Percentiles rank a stretch among this genome's conserved stretches.
These are phyloP conservation scores for Syzygium jambos DNA, from an alignment of 345 rosid genomes.

Conservation along the genomic window DNA sequence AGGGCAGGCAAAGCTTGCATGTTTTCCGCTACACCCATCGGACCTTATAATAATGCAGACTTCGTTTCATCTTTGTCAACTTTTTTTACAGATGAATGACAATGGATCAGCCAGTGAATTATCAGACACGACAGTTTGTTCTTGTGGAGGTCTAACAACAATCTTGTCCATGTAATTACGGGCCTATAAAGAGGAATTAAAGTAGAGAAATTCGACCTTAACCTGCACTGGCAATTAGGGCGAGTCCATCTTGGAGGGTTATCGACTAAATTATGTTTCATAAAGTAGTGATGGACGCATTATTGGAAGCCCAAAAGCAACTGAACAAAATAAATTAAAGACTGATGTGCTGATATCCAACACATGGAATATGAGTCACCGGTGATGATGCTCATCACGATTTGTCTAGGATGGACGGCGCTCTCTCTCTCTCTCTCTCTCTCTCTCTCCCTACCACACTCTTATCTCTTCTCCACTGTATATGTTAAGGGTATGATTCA, in stretches of 20 bases:
- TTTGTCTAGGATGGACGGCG: slow-evolving; percentile 22
- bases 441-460: neutral
- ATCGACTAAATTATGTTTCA: neutral
- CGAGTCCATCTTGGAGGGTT: neutral
- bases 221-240: neutral
- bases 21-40: neutral
- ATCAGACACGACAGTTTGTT: neutral
- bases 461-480: neutral
- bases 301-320: neutral
- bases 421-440: neutral
- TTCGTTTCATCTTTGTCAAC: neutral
- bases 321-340: neutral
- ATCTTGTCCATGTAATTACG: neutral
- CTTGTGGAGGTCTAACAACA: neutral
- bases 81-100: neutral
- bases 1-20: neutral
- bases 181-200: neutral
- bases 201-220: neutral
- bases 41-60: neutral
- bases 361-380: neutral
- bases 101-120: neutral
- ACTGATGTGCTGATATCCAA: neutral
- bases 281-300: neutral
- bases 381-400: slow-evolving; percentile 8
- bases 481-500: slow-evolving; percentile 1